Base-by-base conservation (phyloP, 306 rosid genomes). In the Citrullus amarus region DNA sequence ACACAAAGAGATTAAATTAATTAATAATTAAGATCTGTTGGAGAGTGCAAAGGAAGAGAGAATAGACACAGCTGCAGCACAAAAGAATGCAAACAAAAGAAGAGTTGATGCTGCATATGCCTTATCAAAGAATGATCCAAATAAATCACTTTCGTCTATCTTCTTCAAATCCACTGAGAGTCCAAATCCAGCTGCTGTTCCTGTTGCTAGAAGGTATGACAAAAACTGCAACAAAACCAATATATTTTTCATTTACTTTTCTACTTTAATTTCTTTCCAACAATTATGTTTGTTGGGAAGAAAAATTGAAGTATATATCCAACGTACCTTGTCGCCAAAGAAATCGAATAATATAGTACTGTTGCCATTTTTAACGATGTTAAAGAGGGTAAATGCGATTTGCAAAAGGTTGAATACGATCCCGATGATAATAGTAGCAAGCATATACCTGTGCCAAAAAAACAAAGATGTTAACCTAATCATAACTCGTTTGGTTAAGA, bases 311-410 rank as follows among this genome's bases (percentile, higher is more conserved):
- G 28, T 25, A 25, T 25, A 25, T 25, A 25, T 36, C 54, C 5
- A 5, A 16, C 57, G 65, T 78, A 92, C 97, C 93, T 89, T 88
- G 72, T 89, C 96, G 38, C 93, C 92, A 55, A 75, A 90, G 81
- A 92, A 92, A 51, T 89, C 88, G 73, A 90, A 75, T 0, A 86
- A 22, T 50, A 81, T 63, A 65, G 82, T 80, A 57, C 63, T 76
- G 6, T 81, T 56, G 9, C 87, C 82, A 0, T 62, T 80, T 7
- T 79, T 67, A 5, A 86, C 34, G 17, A 80, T 36, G 2, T 16
- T 66, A 75, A 63, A 78, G 82, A 89, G 77, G 50, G 96, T 80
- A 68, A 86, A 32, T 11, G 74, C 89, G 65, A 86, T 67, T 82
- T 92, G 97, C 7, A 90, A 2, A 34, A 86, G 79, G 77, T 63